These are phyloP conservation scores for Coemansia asiatica DNA, from an alignment of 192 early-diverging fungal species.

Conservation along the genomic window DNA sequence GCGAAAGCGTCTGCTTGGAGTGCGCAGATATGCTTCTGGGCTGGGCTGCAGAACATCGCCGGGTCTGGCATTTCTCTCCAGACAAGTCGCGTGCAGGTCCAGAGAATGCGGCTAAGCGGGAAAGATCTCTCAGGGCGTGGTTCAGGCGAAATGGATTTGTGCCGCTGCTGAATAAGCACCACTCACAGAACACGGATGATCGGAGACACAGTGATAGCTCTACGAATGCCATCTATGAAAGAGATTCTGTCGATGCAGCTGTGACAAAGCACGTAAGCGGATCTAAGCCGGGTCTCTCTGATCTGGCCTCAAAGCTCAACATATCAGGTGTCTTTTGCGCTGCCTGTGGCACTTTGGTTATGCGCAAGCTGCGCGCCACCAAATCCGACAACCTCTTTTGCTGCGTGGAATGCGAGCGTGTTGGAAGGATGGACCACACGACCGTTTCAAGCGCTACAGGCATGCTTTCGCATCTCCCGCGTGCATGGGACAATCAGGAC, in stretches of 20 bases:
- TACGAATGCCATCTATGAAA: background rate
- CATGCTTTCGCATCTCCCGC: conserved; percentile 18
- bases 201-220: background rate
- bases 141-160: conserved; percentile 33
- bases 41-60: conserved; percentile 4
- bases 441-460: conserved; percentile 12
- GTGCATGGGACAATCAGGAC: conserved; percentile 27
- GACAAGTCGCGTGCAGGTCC: background rate
- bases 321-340: conserved; percentile 15
- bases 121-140: conserved; percentile 25
- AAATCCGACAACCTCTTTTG: conserved; percentile 18
- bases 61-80: background rate
- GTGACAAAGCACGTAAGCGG: too few species aligned
- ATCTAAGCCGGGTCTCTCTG: too few species aligned
- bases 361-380: background rate
- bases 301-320: too few species aligned
- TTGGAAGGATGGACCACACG: background rate
- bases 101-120: background rate
- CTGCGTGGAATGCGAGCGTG: conserved; percentile 15
- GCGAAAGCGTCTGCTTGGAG: background rate
- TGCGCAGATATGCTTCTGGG: background rate
- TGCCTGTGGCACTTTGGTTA: conserved; percentile 13
- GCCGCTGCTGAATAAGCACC: conserved; percentile 23
- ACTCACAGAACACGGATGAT: conserved; percentile 9
- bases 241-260: background rate